Evolutionary conservation across 202 grass and related monocot genomes (phyloP), one percentile per base, ranked within the genome.

Genomic region (Eragrostis tef): DNA sequence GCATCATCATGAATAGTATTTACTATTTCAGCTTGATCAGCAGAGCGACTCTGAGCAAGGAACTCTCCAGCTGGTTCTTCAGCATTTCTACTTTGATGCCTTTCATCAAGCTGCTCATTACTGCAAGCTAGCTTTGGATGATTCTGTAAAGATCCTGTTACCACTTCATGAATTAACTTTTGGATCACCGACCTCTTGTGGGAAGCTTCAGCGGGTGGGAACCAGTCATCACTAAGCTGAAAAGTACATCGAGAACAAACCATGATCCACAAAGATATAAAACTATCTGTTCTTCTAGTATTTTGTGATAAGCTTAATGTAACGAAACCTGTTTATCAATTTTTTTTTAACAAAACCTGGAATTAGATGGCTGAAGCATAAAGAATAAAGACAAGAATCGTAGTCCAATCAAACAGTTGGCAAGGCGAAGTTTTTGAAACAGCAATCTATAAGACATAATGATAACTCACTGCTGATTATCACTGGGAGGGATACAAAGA

Each of bases 201-300:
- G 83, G 90, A 99, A 86, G 93, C 97, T 85, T 96, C 93, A 79
- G 83, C 78, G 27, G 97, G 89, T 54, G 83, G 68, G 88, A 99
- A 99, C 97, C 97, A 99, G 67, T 90, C 79, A 51, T 80, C 83
- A 79, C 80, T 88, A 53, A 99, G 88, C 97, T 99, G 89, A 62
- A 86, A 85, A 75, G 53, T 21, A 80, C 29, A 90, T 41, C 50
- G 86, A 71, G 42, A 3, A 36, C 46, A 68, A 29, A 70, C 34
- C 46, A 66, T 43, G 75, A 77, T 15, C 45, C 13, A 64, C 25
- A 60, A 31, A 47, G 60, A 50, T 49, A 81, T 51, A 79, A 79
- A 8, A 52, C 17, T 51, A 51, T 79, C 77, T n/a, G 15, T 20
- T 71, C n/a, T 85, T 71, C 20, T 19, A 79, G 21, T 58, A 78